A percentile compares a stretch with the other conserved stretches of the same genome.
Conservation (phyloP, 306 rosid genomes). For the Lablab purpureus region DNA sequence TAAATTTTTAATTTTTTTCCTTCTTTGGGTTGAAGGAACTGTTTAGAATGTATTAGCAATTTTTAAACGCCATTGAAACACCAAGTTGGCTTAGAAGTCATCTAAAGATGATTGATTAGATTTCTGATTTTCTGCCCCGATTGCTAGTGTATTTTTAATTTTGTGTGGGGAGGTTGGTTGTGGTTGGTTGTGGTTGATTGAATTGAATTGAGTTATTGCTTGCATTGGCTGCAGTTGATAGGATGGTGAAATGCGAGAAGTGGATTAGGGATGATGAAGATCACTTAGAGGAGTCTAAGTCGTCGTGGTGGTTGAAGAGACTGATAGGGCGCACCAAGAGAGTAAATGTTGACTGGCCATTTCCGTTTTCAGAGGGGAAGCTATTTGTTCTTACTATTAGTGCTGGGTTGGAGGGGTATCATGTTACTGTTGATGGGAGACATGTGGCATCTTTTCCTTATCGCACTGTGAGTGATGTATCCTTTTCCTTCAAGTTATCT, state of each 20-base stretch:
- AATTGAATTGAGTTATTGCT: slow-evolving; percentile 43
- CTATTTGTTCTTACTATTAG: slow-evolving; percentile 85
- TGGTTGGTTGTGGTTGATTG: slow-evolving; percentile 5
- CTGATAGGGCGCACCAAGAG: slow-evolving; percentile 70
- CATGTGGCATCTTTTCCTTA: slow-evolving; percentile 84
- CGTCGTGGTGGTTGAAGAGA: slow-evolving; percentile 83
- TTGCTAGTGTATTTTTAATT: not conserved
- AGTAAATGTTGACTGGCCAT: slow-evolving; percentile 83
- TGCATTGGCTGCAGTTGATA: slow-evolving; percentile 73
- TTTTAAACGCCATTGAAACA: not conserved
- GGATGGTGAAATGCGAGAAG: slow-evolving; percentile 85
- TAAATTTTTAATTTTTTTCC: too few relatives aligned
- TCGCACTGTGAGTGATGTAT: slow-evolving; percentile 74
- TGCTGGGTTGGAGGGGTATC: slow-evolving; percentile 95
- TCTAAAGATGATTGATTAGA: not conserved
- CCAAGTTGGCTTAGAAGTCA: too few relatives aligned
- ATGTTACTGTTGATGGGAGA: slow-evolving; percentile 82
- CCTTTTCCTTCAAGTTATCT: not conserved
- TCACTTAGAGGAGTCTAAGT: slow-evolving; percentile 62
- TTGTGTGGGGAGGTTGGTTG: not conserved
- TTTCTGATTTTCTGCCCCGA: not conserved
- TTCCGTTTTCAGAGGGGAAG: slow-evolving; percentile 73
- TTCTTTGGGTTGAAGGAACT: not conserved
- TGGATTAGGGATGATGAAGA: slow-evolving; percentile 74
- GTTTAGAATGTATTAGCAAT: not conserved